Evolutionary conservation across 805 yeast species (phyloP), one percentile per base, ranked within the genome.

Genomic region (Tetrapisispora taiwanensis): DNA sequence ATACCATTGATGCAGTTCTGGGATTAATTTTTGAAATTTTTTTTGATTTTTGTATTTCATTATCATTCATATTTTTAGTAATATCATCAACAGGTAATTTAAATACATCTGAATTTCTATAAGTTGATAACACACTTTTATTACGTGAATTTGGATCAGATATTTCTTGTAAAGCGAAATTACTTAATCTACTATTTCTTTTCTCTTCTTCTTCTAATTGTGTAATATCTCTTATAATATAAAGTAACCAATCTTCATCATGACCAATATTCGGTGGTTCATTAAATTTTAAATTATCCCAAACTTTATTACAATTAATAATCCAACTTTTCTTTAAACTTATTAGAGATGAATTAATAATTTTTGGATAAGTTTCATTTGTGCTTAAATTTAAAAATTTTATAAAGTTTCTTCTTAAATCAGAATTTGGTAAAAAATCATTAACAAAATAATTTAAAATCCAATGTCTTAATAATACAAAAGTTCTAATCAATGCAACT

Each of bases 391-490:
- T 71, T 33, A 78, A 50, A 14, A 70, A 68, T 13, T 60, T 49
- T 3, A 71, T 60, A 45, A 78, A 72, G 20, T 61, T 52, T 19
- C 53, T 50, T 44, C 88, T 66, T 30, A 82, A 62, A 43, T 72
- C 68, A 18, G 65, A 52, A 39, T 75, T 70, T 14, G 74, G 63
- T 22, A 81, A 67, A 59, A 89, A 92, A 62, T 92, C 97, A 58
- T 85, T 90, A 35, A 78, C 72, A 55, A 87, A 92, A 60, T 85
- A 89, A 62, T 89, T 90, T 47, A 85, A 64, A 17, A 90, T 61
- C 95, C 97, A 90, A 66, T 86, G 95, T 55, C 97, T 75, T 36
- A 92, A 53, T 26, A 84, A 79, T 24, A 86, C 95, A 67, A 89
- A 90, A 0, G 95, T 81, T 54, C 97, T 72, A 31, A 89, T 73